These are phyloP conservation scores for Neonectria sp. DNA, from an alignment of 2,329 filamentous ascomycete genomes.

Conservation along the genomic window DNA sequence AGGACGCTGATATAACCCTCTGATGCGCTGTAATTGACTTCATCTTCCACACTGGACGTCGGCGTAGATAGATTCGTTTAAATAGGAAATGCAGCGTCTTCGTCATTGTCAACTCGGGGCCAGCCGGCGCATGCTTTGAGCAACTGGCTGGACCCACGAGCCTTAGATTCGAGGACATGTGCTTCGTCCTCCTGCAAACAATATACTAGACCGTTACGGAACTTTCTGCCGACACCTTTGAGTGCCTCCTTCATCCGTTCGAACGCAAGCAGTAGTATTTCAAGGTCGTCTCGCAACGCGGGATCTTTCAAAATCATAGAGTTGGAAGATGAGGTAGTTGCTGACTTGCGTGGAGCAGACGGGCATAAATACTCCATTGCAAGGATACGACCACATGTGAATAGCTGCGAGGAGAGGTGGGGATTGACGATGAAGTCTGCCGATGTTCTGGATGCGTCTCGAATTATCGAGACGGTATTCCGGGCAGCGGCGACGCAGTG, in stretches of 20 bases:
- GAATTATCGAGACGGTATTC: constrained; percentile 32
- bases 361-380: constrained; percentile 41
- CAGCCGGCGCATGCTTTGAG: constrained; percentile 41
- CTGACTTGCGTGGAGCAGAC: constrained; percentile 3
- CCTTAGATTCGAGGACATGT: constrained; percentile 30
- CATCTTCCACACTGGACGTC: background rate
- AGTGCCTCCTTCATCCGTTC: constrained; percentile 34
- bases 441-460: constrained; percentile 35
- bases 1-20: constrained; percentile 21
- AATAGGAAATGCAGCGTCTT: constrained; percentile 10
- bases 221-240: constrained; percentile 38
- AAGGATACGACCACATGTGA: constrained; percentile 36
- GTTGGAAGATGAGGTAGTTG: background rate
- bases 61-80: background rate
- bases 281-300: constrained; percentile 38
- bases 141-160: constrained; percentile 33
- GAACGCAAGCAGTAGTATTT: constrained; percentile 37
- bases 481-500: constrained; percentile 43
- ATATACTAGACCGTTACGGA: constrained; percentile 39
- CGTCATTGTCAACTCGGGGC: constrained; percentile 17
- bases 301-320: constrained; percentile 9
- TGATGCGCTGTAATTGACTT: background rate
- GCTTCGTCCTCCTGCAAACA: constrained; percentile 33
- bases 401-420: constrained; percentile 37
- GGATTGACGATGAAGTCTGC: constrained; percentile 35